Percentiles rank a stretch among this genome's conserved stretches.
Conservation (phyloP, 805 yeast species). For the Starmera dryadoides region DNA sequence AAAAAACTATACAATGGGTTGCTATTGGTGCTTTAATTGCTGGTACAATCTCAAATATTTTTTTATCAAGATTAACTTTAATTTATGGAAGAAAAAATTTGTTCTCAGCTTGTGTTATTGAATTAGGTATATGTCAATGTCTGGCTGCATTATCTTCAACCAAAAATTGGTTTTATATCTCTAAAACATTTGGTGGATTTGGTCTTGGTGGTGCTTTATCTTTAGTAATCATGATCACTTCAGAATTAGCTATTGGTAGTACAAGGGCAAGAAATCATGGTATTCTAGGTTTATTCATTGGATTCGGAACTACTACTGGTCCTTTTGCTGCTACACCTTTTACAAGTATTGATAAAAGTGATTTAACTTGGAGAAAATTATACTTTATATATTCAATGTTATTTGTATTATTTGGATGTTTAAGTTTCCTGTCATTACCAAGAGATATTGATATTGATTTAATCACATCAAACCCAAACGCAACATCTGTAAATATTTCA, state of each 20-base stretch:
- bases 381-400: slow-evolving; percentile 29
- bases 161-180: slow-evolving; percentile 38
- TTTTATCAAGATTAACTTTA: slow-evolving; percentile 45
- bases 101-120: slow-evolving; percentile 30
- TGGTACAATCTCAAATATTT: slow-evolving; percentile 41
- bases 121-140: slow-evolving; percentile 35
- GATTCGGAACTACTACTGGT: slow-evolving; percentile 37
- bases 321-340: slow-evolving; percentile 34
- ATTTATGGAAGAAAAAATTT: slow-evolving; percentile 43
- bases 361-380: slow-evolving; percentile 30
- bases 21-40: slow-evolving; percentile 46
- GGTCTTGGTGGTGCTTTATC: slow-evolving; percentile 48
- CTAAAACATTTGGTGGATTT: slow-evolving; percentile 46
- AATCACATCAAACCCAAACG: slow-evolving; percentile 30
- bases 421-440: slow-evolving; percentile 27
- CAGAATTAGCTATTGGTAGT: slow-evolving; percentile 43
- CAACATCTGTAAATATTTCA: no score
- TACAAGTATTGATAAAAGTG: slow-evolving; percentile 15
- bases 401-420: slow-evolving; percentile 17
- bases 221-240: slow-evolving; percentile 40
- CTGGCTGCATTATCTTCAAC: slow-evolving; percentile 41
- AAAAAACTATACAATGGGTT: slow-evolving; percentile 46
- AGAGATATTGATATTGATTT: slow-evolving; percentile 14
- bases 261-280: slow-evolving; percentile 53
- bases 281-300: slow-evolving; percentile 39